These are phyloP conservation scores for Andrographis paniculata DNA, from an alignment of 305 asterid genomes.

Conservation along the genomic window DNA sequence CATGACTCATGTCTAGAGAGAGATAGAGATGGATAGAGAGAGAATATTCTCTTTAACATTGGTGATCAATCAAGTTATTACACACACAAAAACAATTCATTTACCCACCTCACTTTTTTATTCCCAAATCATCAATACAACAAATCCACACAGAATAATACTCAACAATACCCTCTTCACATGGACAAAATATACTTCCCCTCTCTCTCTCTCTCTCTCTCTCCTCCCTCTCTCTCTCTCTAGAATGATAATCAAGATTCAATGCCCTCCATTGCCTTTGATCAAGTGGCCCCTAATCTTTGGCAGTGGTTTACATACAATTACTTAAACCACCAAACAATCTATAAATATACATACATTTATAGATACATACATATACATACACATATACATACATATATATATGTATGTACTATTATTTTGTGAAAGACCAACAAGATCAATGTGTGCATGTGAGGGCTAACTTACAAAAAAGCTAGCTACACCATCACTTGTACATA, in stretches of 20 bases:
- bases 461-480: not conserved
- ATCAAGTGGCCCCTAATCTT: not conserved
- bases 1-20: too few relatives aligned
- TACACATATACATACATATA: too few relatives aligned
- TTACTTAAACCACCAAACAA: not conserved
- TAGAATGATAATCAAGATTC: too few relatives aligned
- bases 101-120: slow-evolving; percentile 3
- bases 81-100: too few relatives aligned
- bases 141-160: slow-evolving; percentile 5
- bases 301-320: not conserved
- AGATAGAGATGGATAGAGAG: too few relatives aligned
- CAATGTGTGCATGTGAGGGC: not conserved
- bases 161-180: slow-evolving; percentile 11
- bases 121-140: slow-evolving; percentile 9
- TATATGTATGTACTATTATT: too few relatives aligned
- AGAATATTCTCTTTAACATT: too few relatives aligned
- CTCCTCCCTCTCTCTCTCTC: too few relatives aligned
- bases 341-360: too few relatives aligned
- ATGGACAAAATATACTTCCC: slow-evolving; percentile 13
- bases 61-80: too few relatives aligned
- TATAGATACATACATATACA: too few relatives aligned
- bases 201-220: too few relatives aligned
- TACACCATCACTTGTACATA: not conserved
- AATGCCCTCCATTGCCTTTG: not conserved
- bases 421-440: not conserved